Conservation (phyloP, 225 moss, liverwort and hornwort genomes). For the Sphagnum contortum region DNA sequence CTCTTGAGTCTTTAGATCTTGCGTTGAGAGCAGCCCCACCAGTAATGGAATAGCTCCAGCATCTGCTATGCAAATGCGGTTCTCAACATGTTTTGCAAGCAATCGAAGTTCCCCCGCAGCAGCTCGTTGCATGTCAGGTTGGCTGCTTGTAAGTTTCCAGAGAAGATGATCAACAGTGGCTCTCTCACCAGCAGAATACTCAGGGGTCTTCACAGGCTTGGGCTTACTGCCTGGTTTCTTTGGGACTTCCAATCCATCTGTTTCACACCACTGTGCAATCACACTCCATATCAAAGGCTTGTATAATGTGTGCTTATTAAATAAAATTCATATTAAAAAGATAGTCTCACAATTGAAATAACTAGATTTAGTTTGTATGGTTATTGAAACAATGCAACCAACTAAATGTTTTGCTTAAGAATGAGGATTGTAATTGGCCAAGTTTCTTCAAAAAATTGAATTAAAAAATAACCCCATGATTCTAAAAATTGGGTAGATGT, state of each 20-base stretch:
- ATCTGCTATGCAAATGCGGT: constrained; percentile 59
- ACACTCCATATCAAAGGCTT: too few relatives aligned
- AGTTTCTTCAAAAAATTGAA: too few relatives aligned
- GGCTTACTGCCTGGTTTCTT: constrained; percentile 20
- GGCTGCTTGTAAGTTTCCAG: constrained; percentile 35
- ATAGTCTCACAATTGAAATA: too few relatives aligned
- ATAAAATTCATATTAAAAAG: too few relatives aligned
- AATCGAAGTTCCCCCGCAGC: constrained; percentile 57
- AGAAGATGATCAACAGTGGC: constrained; percentile 42
- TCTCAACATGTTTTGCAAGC: constrained; percentile 54
- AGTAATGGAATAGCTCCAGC: constrained; percentile 59
- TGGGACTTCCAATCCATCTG: constrained; percentile 39
- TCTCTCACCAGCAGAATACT: constrained; percentile 34
- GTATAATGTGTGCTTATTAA: too few relatives aligned
- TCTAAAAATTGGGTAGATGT: too few relatives aligned
- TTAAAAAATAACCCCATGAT: too few relatives aligned
- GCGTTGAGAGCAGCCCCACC: constrained; percentile 35
- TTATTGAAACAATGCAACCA: too few relatives aligned
- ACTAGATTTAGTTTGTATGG: too few relatives aligned
- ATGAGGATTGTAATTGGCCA: too few relatives aligned
- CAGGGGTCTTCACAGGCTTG: constrained; percentile 10
- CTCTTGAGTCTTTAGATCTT: constrained; percentile 51
- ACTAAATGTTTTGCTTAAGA: too few relatives aligned
- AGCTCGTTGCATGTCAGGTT: constrained; percentile 44
- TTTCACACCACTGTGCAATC: constrained; percentile 59